These are phyloP conservation scores for Davidsoniella virescens DNA, from an alignment of 2,329 filamentous ascomycete genomes.

Conservation along the genomic window DNA sequence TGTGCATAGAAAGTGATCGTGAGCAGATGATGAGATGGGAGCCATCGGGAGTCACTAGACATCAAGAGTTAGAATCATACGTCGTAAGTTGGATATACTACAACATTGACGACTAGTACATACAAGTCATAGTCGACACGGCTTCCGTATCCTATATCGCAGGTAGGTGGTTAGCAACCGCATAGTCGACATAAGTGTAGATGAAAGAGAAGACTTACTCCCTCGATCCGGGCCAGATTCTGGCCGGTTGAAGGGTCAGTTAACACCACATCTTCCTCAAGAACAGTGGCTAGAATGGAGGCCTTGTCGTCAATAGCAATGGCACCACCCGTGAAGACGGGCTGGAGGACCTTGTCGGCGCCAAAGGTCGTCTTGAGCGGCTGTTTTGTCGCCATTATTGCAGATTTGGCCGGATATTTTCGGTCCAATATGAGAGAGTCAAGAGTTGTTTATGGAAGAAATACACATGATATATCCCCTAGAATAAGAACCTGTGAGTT, in stretches of 20 bases:
- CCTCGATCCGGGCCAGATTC: constrained; percentile 74
- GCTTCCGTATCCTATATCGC: constrained; percentile 52
- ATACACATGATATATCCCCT: not conserved
- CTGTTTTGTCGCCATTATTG: constrained; percentile 42
- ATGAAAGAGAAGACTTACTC: constrained; percentile 33
- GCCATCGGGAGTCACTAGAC: constrained; percentile 64
- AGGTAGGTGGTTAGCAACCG: constrained; percentile 15
- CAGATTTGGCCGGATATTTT: not conserved
- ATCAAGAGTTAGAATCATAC: not conserved
- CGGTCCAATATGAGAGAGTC: not conserved
- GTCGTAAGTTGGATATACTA: constrained; percentile 12
- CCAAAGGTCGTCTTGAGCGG: constrained; percentile 79
- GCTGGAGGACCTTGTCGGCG: constrained; percentile 64
- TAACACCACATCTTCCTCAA: constrained; percentile 84
- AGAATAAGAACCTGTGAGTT: too few relatives aligned
- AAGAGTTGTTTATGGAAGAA: constrained; percentile 6
- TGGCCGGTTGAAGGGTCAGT: constrained; percentile 71
- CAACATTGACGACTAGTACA: constrained; percentile 12
- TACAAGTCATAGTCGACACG: constrained; percentile 58
- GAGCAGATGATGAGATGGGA: constrained; percentile 86
- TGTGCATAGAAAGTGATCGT: constrained; percentile 86
- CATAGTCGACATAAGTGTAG: not conserved
- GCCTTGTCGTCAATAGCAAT: constrained; percentile 70
- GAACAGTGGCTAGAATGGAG: constrained; percentile 65
- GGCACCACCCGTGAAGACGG: constrained; percentile 85